A percentile compares a stretch with the other conserved stretches of the same genome.
Conservation (phyloP, 805 yeast genomes). For the Saccharomycodes ludwigii region DNA sequence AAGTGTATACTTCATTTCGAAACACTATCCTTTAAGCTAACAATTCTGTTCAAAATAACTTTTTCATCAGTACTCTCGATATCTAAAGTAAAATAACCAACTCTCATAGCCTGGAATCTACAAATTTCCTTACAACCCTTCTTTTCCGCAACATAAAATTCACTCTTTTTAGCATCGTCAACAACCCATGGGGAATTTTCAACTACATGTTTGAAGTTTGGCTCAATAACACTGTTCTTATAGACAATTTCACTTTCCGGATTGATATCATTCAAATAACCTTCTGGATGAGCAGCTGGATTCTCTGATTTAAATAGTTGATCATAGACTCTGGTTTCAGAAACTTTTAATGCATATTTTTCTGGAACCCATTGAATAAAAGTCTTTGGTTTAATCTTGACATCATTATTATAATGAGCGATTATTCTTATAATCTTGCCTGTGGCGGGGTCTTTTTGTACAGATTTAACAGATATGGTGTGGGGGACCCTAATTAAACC, state of each 20-base stretch:
- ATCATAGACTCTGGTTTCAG: conserved; percentile 78
- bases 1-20: too few relatives aligned
- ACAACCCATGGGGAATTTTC: conserved; percentile 66
- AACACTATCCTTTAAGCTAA: conserved; percentile 70
- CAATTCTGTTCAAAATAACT: conserved; percentile 79
- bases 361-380: conserved; percentile 92
- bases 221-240: conserved; percentile 61
- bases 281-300: conserved; percentile 80
- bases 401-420: conserved; percentile 67
- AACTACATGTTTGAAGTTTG: conserved; percentile 57
- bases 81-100: conserved; percentile 90
- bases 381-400: conserved; percentile 74
- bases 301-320: conserved; percentile 84
- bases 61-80: conserved; percentile 52
- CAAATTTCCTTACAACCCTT: conserved; percentile 55
- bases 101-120: conserved; percentile 95
- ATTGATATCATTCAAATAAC: conserved; percentile 75
- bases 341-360: conserved; percentile 47
- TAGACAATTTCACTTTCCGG: conserved; percentile 62
- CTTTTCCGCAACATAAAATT: conserved; percentile 60
- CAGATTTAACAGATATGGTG: conserved; percentile 58
- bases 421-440: conserved; percentile 63
- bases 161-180: conserved; percentile 41
- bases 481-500: conserved; percentile 88
- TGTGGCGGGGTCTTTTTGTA: conserved; percentile 39